phyloP scores from a whole-genome alignment of 257 asterid genomes.

The Nyctanthes arbortristis region DNA sequence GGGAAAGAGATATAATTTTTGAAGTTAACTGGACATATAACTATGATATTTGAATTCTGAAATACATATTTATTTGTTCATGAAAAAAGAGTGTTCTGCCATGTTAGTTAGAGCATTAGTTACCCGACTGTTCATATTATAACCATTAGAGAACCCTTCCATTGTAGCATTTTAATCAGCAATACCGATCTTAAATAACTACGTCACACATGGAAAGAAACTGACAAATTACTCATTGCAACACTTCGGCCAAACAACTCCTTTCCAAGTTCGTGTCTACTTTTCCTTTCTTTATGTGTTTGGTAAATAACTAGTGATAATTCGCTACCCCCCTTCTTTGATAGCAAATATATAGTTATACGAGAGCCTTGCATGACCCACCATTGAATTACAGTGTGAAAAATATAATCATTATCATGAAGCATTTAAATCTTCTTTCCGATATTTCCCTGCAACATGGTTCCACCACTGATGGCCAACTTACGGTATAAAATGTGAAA shows the following conservation, averaged over 20 bases:
- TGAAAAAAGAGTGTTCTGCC: not conserved
- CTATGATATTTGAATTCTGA: not conserved
- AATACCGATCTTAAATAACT: not conserved
- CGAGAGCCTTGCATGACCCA: not conserved
- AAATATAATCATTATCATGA: not conserved
- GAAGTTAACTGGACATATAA: slow-evolving; percentile 10
- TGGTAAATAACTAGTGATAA: not conserved
- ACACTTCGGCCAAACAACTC: not conserved
- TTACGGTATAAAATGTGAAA: not conserved
- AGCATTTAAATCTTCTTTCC: not conserved
- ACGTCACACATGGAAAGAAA: not conserved
- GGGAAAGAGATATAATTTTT: not conserved
- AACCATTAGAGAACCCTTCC: not conserved
- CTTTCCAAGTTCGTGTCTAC: not conserved
- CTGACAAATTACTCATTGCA: not conserved
- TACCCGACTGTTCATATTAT: too few species aligned
- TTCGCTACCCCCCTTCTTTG: not conserved
- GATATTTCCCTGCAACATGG: not conserved
- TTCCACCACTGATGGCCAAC: not conserved
- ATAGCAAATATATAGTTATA: not conserved
- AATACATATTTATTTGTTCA: too few species aligned
- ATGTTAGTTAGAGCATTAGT: slow-evolving; percentile 6
- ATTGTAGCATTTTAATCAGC: not conserved
- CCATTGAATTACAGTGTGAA: not conserved
- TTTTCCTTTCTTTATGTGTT: not conserved